Percentiles rank a stretch among this genome's conserved stretches.
phyloP scores from a whole-genome alignment of 2,329 filamentous ascomycete species.

The Pyricularia sp. region DNA sequence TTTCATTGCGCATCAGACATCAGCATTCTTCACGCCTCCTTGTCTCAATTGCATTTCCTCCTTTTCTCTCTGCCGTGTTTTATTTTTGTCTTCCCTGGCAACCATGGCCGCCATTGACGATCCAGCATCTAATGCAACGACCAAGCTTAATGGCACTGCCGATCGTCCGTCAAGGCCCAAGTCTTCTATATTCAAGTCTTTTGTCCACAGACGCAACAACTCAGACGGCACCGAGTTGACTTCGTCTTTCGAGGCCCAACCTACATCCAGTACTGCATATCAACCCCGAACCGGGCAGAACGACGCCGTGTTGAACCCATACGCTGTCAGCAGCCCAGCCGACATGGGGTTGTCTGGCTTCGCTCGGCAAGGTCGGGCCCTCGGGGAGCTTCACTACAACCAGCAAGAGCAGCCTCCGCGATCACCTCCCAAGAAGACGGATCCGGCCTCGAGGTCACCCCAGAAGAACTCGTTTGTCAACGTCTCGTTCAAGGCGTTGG shows the following conservation, averaged over 20 bases:
- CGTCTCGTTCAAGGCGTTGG: slow-evolving; percentile 30
- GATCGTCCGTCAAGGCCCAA: slow-evolving; percentile 27
- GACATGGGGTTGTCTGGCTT: slow-evolving; percentile 20
- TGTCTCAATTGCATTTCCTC: not conserved
- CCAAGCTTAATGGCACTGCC: not conserved
- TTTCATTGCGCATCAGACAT: not conserved
- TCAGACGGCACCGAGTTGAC: slow-evolving; percentile 26
- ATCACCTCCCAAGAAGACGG: slow-evolving; percentile 25
- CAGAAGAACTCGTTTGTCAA: slow-evolving; percentile 30
- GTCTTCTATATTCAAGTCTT: slow-evolving; percentile 35
- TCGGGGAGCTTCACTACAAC: slow-evolving; percentile 46
- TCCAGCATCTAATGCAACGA: not conserved
- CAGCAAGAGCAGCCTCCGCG: slow-evolving; percentile 28
- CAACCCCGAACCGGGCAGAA: slow-evolving; percentile 13
- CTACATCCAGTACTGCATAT: slow-evolving; percentile 12
- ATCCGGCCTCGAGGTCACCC: slow-evolving; percentile 23
- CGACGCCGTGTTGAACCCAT: slow-evolving; percentile 1
- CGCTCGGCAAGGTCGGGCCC: slow-evolving; percentile 28
- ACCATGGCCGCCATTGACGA: slow-evolving; percentile 7
- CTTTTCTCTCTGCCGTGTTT: not conserved
- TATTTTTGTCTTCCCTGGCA: slow-evolving; percentile 3
- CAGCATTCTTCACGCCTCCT: not conserved
- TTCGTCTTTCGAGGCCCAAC: slow-evolving; percentile 9
- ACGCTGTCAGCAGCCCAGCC: slow-evolving; percentile 2
- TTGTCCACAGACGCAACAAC: slow-evolving; percentile 34